Percentiles rank a stretch among this genome's conserved stretches.
These are phyloP conservation scores for Tarenaya hassleriana DNA, from an alignment of 345 rosid genomes.

Conservation along the genomic window DNA sequence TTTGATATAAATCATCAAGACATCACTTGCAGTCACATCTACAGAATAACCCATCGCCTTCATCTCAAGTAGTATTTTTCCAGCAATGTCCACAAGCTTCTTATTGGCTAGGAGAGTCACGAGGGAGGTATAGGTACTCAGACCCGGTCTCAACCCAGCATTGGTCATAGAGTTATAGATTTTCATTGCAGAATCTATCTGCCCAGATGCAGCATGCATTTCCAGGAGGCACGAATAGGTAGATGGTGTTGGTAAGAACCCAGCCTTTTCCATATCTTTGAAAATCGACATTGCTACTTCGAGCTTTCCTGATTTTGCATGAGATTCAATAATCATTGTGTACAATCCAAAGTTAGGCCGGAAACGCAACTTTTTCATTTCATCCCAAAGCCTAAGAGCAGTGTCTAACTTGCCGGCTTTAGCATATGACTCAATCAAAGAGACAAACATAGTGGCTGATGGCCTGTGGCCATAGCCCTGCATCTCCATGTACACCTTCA, in stretches of 20 bases:
- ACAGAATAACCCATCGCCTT: constrained; percentile 87
- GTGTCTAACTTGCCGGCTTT: constrained; percentile 92
- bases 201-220: constrained; percentile 90
- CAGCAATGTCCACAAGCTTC: constrained; percentile 92
- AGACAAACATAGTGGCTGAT: constrained; percentile 75
- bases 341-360: constrained; percentile 88
- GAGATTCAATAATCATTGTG: constrained; percentile 81
- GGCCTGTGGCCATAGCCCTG: constrained; percentile 69
- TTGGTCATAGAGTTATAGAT: constrained; percentile 90
- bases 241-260: constrained; percentile 86
- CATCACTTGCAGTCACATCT: constrained; percentile 92
- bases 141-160: constrained; percentile 82
- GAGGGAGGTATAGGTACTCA: constrained; percentile 79
- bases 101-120: constrained; percentile 76
- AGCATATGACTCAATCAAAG: constrained; percentile 77
- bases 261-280: constrained; percentile 88
- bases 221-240: constrained; percentile 90
- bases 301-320: constrained; percentile 96
- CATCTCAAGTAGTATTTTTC: constrained; percentile 91
- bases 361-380: constrained; percentile 75
- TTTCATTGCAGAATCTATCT: constrained; percentile 90
- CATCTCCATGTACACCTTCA: constrained; percentile 87
- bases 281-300: constrained; percentile 80
- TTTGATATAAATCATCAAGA: constrained; percentile 89
- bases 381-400: constrained; percentile 87